phyloP scores from a whole-genome alignment of 1,284 basidiomycete genomes.

The Cutaneotrichosporon arboriforme region DNA sequence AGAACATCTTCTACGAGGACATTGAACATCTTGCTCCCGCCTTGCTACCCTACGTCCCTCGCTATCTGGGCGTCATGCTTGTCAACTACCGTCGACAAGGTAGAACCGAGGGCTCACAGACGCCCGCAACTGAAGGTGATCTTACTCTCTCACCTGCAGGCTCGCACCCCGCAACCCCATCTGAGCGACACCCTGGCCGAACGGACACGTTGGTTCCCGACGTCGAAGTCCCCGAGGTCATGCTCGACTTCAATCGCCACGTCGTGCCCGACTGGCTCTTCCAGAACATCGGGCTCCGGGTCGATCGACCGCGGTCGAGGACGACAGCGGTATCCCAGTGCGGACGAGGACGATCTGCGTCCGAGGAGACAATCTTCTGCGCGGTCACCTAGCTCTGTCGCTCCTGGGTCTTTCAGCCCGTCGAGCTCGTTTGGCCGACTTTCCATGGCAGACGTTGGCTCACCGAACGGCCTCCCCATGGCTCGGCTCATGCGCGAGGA shows the following conservation, averaged over 20 bases:
- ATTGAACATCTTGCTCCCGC: conserved; percentile 89
- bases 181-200: not conserved
- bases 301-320: conserved; percentile 18
- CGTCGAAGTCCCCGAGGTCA: conserved; percentile 75
- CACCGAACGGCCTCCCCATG: conserved; percentile 12
- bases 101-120: conserved; percentile 47
- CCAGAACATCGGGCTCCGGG: not conserved
- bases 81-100: conserved; percentile 75
- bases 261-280: conserved; percentile 93
- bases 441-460: conserved; percentile 20
- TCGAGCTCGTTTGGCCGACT: conserved; percentile 32
- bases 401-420: conserved; percentile 25
- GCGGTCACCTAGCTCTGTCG: conserved; percentile 6
- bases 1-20: conserved; percentile 97
- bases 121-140: conserved; percentile 18
- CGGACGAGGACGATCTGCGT: conserved; percentile 17
- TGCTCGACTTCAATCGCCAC: conserved; percentile 85
- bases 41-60: conserved; percentile 85
- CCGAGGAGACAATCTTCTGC: not conserved
- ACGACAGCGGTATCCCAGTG: conserved; percentile 2
- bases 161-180: conserved; percentile 32
- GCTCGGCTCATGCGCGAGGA: conserved; percentile 25
- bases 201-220: not conserved
- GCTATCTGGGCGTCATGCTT: conserved; percentile 96
- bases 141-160: conserved; percentile 18